Evolutionary conservation across 2,329 filamentous ascomycete species (phyloP).

Genomic region (Diaporthe sp.): DNA sequence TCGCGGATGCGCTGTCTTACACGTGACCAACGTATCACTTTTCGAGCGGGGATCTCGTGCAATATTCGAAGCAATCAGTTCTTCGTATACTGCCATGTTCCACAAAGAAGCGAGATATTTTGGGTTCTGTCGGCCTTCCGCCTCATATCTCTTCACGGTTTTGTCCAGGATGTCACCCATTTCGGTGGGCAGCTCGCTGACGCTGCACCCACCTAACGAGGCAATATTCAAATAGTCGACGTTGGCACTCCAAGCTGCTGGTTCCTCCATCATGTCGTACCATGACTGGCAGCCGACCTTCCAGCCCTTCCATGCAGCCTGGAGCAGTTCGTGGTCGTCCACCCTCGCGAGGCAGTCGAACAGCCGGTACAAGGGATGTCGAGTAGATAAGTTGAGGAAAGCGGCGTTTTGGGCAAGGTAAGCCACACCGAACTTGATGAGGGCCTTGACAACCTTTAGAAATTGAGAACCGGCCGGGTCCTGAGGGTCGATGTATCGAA

Average conservation of each 20-base stretch:
- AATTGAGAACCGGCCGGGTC: not conserved
- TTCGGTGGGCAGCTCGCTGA: conserved; percentile 4
- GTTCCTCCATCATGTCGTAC: not conserved
- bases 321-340: conserved; percentile 3
- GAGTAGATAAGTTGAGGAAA: not conserved
- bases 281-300: conserved; percentile 12
- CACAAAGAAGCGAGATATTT: not conserved
- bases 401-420: not conserved
- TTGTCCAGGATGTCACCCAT: conserved; percentile 1
- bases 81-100: not conserved
- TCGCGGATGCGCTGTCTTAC: not conserved
- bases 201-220: not conserved
- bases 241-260: not conserved
- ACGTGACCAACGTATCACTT: not conserved
- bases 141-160: conserved; percentile 4
- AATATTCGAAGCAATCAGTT: not conserved
- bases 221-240: conserved; percentile 12
- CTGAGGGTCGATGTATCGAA: not conserved
- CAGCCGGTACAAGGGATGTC: not conserved
- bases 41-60: not conserved
- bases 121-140: not conserved
- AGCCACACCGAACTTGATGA: not conserved
- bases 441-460: not conserved
- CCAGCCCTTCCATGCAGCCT: conserved; percentile 6
- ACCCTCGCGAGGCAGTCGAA: not conserved